Evolutionary conservation across 192 early-diverging fungal genomes (phyloP).

Genomic region (Obelidium mucronatum): DNA sequence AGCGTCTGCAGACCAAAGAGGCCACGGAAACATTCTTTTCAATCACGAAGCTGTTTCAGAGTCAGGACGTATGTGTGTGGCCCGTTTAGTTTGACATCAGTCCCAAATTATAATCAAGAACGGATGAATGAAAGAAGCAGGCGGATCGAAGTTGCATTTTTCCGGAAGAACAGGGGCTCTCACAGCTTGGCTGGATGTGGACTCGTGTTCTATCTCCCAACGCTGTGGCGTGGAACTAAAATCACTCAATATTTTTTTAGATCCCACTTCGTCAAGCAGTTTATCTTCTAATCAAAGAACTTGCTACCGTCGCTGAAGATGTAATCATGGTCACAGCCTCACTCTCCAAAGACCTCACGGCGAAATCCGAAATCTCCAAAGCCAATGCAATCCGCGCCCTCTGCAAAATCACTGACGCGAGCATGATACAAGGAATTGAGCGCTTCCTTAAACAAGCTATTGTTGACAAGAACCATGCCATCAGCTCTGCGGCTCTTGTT

Average conservation of each 20-base stretch:
- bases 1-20: conserved; percentile 90
- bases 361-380: conserved; percentile 89
- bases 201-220: too few relatives aligned
- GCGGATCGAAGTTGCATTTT: too few relatives aligned
- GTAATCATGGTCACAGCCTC: conserved; percentile 97
- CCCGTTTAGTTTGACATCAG: too few relatives aligned
- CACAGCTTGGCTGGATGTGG: too few relatives aligned
- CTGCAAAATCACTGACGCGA: conserved; percentile 93
- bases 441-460: conserved; percentile 96
- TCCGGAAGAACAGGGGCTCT: too few relatives aligned
- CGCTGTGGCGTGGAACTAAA: too few relatives aligned
- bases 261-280: conserved; percentile 96
- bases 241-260: too few relatives aligned
- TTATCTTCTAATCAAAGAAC: conserved; percentile 96
- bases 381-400: conserved; percentile 96
- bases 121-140: too few relatives aligned
- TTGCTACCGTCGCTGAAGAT: conserved; percentile 91
- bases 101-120: too few relatives aligned
- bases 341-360: conserved; percentile 96
- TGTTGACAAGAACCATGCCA: conserved; percentile 91
- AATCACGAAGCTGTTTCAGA: conserved; percentile 97
- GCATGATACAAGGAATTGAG: conserved; percentile 96
- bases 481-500: conserved; percentile 91
- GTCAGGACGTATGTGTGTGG: conserved; percentile 79
- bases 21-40: conserved; percentile 98